Conservation (phyloP, 805 yeast species). For the Wickerhamiella galacta region DNA sequence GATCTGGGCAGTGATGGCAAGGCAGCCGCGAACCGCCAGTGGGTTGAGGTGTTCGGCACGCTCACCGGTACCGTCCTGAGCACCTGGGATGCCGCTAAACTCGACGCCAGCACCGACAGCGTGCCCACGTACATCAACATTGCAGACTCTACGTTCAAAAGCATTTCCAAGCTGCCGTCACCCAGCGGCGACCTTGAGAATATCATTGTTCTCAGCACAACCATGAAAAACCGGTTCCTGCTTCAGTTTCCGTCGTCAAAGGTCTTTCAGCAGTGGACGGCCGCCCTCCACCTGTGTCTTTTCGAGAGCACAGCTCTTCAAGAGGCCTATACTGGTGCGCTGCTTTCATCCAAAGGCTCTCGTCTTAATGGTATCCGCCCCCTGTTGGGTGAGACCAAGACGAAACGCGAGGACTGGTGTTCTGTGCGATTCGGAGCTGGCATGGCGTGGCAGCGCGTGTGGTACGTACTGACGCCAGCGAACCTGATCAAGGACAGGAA, state of each 20-base stretch:
- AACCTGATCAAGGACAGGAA: constrained; percentile 28
- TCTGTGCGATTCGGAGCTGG: constrained; percentile 91
- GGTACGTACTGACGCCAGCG: constrained; percentile 58
- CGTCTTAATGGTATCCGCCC: constrained; percentile 73
- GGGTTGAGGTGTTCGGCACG: constrained; percentile 90
- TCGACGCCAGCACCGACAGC: constrained; percentile 44
- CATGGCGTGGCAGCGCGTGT: constrained; percentile 94
- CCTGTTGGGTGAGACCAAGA: constrained; percentile 68
- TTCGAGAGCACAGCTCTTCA: constrained; percentile 74
- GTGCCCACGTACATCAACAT: constrained; percentile 74
- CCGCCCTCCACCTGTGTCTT: constrained; percentile 63
- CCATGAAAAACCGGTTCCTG: constrained; percentile 73
- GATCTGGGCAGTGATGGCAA: constrained; percentile 58
- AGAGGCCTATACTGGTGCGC: constrained; percentile 92
- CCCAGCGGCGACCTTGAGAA: constrained; percentile 52
- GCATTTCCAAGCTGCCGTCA: constrained; percentile 47
- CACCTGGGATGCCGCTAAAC: constrained; percentile 53
- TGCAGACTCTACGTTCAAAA: constrained; percentile 74
- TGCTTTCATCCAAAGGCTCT: constrained; percentile 81
- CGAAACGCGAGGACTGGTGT: constrained; percentile 85
- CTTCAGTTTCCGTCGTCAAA: constrained; percentile 57
- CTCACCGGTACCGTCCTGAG: constrained; percentile 83
- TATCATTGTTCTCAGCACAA: constrained; percentile 79
- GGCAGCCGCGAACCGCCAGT: constrained; percentile 56
- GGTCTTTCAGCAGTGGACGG: constrained; percentile 58